Base-by-base conservation (phyloP, 2,329 filamentous ascomycete species). In the Exophiala sideris region DNA sequence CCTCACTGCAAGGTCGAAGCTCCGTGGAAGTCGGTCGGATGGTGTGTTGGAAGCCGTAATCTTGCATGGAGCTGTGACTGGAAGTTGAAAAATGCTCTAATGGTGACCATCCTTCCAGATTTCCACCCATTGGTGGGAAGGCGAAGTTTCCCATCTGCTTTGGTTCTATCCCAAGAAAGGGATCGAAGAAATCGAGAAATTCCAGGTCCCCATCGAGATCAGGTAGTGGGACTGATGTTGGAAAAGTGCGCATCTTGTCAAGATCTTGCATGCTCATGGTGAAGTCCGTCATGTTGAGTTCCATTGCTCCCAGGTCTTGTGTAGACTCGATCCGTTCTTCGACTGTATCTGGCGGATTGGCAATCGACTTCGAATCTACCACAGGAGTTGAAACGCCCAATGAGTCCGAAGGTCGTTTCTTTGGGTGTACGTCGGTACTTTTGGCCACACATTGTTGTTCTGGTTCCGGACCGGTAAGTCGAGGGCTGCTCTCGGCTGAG, bases 161-260 rank as follows among this genome's bases (percentile, higher is more conserved):
- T 5, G 56, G 48, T 40, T 46, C 48, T 35, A 59, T 34, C 3
- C 56, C 56, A 11, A 56, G 18, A 33, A 59, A 59, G 3, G 56
- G 56, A 16, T 59, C 56, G 50, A 59, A 59, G 52, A 59, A 59
- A 18, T 59, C 52, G 10, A 59, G 56, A 24, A 59, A 56, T n/a
- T 56, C 56, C 32, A 58, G 41, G 35, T 55, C 58, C 8, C 50
- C 56, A 32, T 58, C 52, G 10, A 56, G 48, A 33, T 58, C 55
- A n/a, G 55, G 55, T 33, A 58, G 40, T 36, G 55, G 51, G 5
- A 58, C 51, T 18, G 55, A 54, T 16, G 46, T 58, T 5, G 55
- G 55, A 33, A 58, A 58, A 10, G 55, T 58, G 20, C 55, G 55
- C 51, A 58, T 54, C 40, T 54, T 54, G 29, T 58, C 51, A n/a